Evolutionary conservation across 2,329 filamentous ascomycete genomes (phyloP).

Genomic region (Cladosporium sp.): DNA sequence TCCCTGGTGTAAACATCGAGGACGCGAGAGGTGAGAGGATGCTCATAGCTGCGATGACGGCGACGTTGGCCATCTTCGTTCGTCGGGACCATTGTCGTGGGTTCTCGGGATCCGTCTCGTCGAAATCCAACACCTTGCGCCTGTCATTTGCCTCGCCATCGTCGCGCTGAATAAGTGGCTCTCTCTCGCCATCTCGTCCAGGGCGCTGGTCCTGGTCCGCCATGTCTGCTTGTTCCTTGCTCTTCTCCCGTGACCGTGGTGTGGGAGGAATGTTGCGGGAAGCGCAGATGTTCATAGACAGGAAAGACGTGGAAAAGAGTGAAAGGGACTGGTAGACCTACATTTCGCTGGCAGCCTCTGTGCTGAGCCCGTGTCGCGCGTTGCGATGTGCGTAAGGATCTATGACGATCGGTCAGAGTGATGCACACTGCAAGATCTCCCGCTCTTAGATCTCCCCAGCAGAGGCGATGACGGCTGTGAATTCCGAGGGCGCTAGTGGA

Average conservation of each 20-base stretch:
- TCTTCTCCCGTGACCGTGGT: background rate
- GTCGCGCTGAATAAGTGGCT: constrained; percentile 36
- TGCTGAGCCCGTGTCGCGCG: background rate
- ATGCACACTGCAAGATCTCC: background rate
- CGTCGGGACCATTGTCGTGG: constrained; percentile 43
- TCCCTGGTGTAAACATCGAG: constrained; percentile 51
- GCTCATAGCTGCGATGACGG: constrained; percentile 48
- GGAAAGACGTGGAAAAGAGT: background rate
- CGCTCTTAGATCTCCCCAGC: background rate
- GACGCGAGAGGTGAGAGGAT: constrained; percentile 46
- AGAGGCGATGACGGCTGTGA: background rate
- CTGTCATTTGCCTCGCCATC: constrained; percentile 33
- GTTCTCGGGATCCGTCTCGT: constrained; percentile 38
- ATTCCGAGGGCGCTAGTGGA: background rate
- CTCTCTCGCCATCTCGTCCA: constrained; percentile 27
- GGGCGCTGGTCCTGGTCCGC: background rate
- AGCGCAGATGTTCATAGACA: background rate
- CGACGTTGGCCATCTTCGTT: constrained; percentile 47
- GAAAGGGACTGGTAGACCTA: background rate
- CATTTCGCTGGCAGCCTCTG: background rate
- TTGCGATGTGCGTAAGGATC: background rate
- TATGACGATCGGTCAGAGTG: background rate
- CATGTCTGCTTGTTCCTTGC: background rate
- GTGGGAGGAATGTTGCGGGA: background rate
- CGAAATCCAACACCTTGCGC: constrained; percentile 29